Base-by-base conservation (phyloP, 768 basidiomycete genomes). In the Sporobolomyces roseus region DNA sequence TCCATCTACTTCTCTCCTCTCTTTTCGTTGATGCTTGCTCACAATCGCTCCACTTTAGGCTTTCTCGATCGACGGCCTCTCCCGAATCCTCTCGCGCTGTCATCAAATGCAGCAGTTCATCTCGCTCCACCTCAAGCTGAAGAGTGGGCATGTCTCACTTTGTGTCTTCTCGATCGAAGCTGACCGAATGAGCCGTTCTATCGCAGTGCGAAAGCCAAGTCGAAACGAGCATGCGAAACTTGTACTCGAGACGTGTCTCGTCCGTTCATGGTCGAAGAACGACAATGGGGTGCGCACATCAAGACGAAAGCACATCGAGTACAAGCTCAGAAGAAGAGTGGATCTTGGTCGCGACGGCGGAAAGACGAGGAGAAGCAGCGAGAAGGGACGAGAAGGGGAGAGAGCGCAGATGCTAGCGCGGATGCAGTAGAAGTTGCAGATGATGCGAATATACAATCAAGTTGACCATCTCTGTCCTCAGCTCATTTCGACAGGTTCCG, bases 261-360 rank as follows among this genome's bases (percentile, higher is more conserved):
- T 25, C 72, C 72, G 16, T 49, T 68, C 54, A 48, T 70, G 38
- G 68, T 73, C 49, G 72, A 73, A 27, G 65, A 66, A 55, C 58
- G 63, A 17, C 51, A 61, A 29, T 70, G 68, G 72, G 58, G 46
- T 4, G 54, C 45, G 2, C 72, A 73, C 61, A n/a, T 54, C n/a
- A 33, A 25, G 58, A 63, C 55, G 10, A 65, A 56, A 36, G 9
- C 41, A 12, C 72, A 73, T 33, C 55, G 65, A 1, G 33, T 61
- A 14, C 51, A 53, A 25, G 17, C n/a, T 30, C 46, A 50, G 38
- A 55, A 53, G 60, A 38, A 45, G 16, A 41, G 38, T 41, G 38
- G 38, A n/a, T n/a, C 29, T 25, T n/a, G 53, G 53, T 10, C 4
- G 33, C 29, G 10, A n/a, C 8, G 45, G 4, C 45, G 23, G 23